These are phyloP conservation scores for Yamagishiella unicocca DNA, from an alignment of 139 green algal species.

Conservation along the genomic window DNA sequence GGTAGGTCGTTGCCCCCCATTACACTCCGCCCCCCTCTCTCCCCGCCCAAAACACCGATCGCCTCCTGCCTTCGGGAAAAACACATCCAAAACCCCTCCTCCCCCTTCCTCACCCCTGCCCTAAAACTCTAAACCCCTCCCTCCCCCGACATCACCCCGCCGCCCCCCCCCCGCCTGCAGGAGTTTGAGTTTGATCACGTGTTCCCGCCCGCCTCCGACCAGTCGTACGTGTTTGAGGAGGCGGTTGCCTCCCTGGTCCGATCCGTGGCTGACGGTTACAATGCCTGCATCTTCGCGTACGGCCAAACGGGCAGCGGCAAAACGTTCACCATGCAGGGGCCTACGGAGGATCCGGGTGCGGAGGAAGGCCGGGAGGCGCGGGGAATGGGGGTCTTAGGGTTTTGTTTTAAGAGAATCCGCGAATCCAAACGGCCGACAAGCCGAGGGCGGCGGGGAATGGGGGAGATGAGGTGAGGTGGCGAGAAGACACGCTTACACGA, in stretches of 20 bases:
- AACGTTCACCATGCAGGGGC: slow-evolving; percentile 86
- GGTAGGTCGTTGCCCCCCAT: too few relatives aligned
- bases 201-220: slow-evolving; percentile 54
- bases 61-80: too few relatives aligned
- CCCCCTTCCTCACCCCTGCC: too few relatives aligned
- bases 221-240: slow-evolving; percentile 68
- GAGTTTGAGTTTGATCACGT: slow-evolving; percentile 70
- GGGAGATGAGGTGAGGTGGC: too few relatives aligned
- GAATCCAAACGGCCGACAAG: too few relatives aligned
- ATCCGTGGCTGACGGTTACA: slow-evolving; percentile 68
- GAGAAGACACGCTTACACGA: too few relatives aligned
- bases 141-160: neutral
- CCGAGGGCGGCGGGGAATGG: too few relatives aligned
- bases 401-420: too few relatives aligned
- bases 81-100: too few relatives aligned
- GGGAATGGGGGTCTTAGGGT: neutral
- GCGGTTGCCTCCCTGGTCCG: slow-evolving; percentile 65
- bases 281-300: slow-evolving; percentile 89
- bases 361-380: too few relatives aligned
- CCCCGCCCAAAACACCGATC: too few relatives aligned
- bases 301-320: slow-evolving; percentile 89
- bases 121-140: neutral
- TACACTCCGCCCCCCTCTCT: too few relatives aligned
- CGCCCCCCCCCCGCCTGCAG: neutral
- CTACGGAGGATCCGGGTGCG: slow-evolving; percentile 52